phyloP scores from a whole-genome alignment of 495 filamentous ascomycete species.

The Aspergillus nanangensis region DNA sequence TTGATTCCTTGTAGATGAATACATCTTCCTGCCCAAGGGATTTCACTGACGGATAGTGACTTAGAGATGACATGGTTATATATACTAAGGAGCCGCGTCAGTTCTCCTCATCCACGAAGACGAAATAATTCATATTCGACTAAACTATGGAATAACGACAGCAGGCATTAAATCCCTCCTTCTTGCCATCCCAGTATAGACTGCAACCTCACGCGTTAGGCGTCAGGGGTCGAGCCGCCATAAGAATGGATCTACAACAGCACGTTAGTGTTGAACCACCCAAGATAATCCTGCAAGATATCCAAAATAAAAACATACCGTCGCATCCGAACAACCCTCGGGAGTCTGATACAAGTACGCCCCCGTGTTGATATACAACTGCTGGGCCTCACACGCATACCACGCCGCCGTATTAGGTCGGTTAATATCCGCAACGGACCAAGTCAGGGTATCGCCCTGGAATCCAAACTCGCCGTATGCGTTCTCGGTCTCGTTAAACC shows the following conservation, averaged over 20 bases:
- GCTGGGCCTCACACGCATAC: slow-evolving; percentile 7
- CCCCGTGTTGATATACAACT: slow-evolving; percentile 9
- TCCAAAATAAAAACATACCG: slow-evolving; percentile 4
- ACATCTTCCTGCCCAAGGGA: too few relatives aligned
- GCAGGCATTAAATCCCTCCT: too few relatives aligned
- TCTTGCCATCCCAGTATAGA: too few relatives aligned
- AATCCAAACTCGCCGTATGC: slow-evolving; percentile 8
- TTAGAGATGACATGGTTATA: too few relatives aligned
- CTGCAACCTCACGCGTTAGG: too few relatives aligned
- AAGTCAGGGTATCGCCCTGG: slow-evolving; percentile 10
- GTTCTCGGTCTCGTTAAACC: slow-evolving; percentile 10
- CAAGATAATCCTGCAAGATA: not conserved
- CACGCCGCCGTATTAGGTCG: slow-evolving; percentile 10
- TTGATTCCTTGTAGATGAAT: too few relatives aligned
- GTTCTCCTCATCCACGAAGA: too few relatives aligned
- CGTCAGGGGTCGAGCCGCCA: not conserved
- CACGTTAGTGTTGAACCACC: not conserved
- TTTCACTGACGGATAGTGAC: too few relatives aligned
- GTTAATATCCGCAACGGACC: slow-evolving; percentile 7
- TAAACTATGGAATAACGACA: too few relatives aligned
- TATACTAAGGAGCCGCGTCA: too few relatives aligned
- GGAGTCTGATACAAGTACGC: slow-evolving; percentile 8
- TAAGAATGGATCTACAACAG: not conserved
- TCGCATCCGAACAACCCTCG: slow-evolving; percentile 9
- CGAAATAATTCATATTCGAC: too few relatives aligned